A percentile compares a stretch with the other conserved stretches of the same genome.
Evolutionary conservation across 768 basidiomycete genomes (phyloP).

Genomic region (Guyanaporus albipodus): DNA sequence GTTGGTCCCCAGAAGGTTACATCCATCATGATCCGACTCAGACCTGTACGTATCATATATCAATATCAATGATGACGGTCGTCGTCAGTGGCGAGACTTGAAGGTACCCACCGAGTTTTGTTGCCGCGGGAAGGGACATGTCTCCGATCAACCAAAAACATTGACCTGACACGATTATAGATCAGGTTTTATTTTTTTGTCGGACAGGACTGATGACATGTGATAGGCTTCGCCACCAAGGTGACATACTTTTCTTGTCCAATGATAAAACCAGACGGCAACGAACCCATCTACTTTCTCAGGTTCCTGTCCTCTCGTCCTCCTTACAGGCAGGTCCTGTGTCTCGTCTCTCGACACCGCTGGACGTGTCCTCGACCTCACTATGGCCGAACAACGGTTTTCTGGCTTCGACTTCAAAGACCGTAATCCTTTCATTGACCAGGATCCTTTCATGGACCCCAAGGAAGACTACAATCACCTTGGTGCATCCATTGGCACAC

Average conservation of each 20-base stretch:
- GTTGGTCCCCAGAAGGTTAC: too few relatives aligned
- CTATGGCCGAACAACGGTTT: constrained; percentile 42
- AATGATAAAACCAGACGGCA: constrained; percentile 4
- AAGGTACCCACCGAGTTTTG: too few relatives aligned
- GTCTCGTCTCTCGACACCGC: constrained; percentile 10
- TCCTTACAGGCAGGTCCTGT: constrained; percentile 29
- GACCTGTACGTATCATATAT: too few relatives aligned
- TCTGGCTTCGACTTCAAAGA: constrained; percentile 73
- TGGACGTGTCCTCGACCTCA: constrained; percentile 13
- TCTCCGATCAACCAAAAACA: too few relatives aligned
- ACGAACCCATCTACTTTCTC: neutral
- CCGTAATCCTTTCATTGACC: constrained; percentile 43
- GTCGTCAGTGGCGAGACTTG: too few relatives aligned
- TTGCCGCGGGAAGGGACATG: too few relatives aligned
- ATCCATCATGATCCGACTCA: too few relatives aligned
- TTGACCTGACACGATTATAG: too few relatives aligned
- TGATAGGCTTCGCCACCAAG: constrained; percentile 1
- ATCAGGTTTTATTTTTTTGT: too few relatives aligned
- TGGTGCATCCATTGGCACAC: constrained; percentile 28
- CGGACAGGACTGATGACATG: constrained; percentile 5
- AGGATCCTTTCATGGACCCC: constrained; percentile 44
- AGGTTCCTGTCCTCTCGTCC: constrained; percentile 1
- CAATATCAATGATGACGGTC: too few relatives aligned
- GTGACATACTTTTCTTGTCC: neutral
- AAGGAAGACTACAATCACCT: constrained; percentile 28